Conservation (phyloP, 2,329 filamentous ascomycete genomes). For the Venturia aucupariae region DNA sequence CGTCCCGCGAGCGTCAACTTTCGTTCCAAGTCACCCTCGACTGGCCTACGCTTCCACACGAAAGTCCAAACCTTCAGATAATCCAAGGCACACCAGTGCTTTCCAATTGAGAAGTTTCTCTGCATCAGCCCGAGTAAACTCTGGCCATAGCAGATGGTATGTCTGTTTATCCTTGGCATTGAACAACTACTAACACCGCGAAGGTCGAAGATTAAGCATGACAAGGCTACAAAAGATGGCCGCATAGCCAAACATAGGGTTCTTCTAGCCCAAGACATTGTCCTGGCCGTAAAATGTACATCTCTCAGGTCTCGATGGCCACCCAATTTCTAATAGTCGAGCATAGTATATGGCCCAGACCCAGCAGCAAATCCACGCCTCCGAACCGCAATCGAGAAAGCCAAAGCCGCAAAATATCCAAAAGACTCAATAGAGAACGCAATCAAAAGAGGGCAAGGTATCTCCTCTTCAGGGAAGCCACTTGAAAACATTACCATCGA, state of each 20-base stretch:
- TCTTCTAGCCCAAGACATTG: conserved; percentile 61
- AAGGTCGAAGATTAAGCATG: conserved; percentile 94
- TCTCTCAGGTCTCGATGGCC: too few species aligned
- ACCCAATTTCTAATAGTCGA: neutral
- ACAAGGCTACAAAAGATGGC: conserved; percentile 78
- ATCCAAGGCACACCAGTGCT: neutral
- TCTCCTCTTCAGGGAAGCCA: conserved; percentile 61
- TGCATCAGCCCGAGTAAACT: neutral
- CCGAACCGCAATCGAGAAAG: conserved; percentile 59
- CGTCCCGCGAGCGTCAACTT: neutral
- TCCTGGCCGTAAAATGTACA: conserved; percentile 64
- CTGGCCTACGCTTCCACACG: neutral
- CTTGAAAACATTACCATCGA: conserved; percentile 76
- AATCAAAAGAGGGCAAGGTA: conserved; percentile 80
- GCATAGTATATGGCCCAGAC: conserved; percentile 64
- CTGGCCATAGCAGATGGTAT: conserved; percentile 10
- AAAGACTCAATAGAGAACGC: conserved; percentile 78
- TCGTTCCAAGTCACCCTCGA: neutral
- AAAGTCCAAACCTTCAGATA: neutral
- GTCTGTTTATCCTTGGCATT: neutral
- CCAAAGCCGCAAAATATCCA: conserved; percentile 79
- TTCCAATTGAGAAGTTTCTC: neutral
- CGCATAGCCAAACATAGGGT: conserved; percentile 66
- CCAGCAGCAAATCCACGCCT: conserved; percentile 66
- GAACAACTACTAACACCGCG: conserved; percentile 38